Evolutionary conservation across 495 filamentous ascomycete genomes (phyloP).

Genomic region (Tuber indicum): DNA sequence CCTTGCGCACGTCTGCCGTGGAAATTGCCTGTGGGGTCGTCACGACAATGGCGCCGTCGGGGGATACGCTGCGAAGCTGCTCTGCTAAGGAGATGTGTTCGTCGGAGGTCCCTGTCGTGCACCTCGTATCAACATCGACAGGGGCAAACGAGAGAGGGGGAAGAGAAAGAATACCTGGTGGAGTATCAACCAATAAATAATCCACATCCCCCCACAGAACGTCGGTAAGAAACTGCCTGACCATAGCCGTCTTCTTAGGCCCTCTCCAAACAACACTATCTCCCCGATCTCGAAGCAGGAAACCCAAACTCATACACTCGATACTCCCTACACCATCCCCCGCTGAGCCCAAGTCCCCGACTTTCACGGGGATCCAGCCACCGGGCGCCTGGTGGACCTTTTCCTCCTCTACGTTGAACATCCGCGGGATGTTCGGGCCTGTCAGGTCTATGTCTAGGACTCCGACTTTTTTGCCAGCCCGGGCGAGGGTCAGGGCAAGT

Average conservation of each 20-base stretch:
- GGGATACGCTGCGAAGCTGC: slow-evolving; percentile 57
- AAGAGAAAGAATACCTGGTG: slow-evolving; percentile 54
- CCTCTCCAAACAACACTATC: slow-evolving; percentile 96
- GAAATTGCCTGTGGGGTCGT: slow-evolving; percentile 94
- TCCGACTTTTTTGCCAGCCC: slow-evolving; percentile 69
- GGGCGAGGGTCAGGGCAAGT: slow-evolving; percentile 80
- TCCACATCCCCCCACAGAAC: slow-evolving; percentile 85
- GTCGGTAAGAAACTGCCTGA: slow-evolving; percentile 86
- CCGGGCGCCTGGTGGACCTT: slow-evolving; percentile 84
- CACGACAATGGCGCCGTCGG: slow-evolving; percentile 81
- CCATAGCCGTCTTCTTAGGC: slow-evolving; percentile 98
- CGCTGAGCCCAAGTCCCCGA: slow-evolving; percentile 18
- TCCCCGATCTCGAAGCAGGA: slow-evolving; percentile 72
- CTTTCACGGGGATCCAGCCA: slow-evolving; percentile 76
- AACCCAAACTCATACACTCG: slow-evolving; percentile 84
- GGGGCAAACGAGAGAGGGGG: neutral
- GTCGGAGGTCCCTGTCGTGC: slow-evolving; percentile 60
- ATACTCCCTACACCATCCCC: slow-evolving; percentile 40
- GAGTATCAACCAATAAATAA: slow-evolving; percentile 90
- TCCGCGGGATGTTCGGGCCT: slow-evolving; percentile 88
- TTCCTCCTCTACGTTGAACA: slow-evolving; percentile 78
- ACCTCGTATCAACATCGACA: neutral
- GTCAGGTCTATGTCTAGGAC: slow-evolving; percentile 96
- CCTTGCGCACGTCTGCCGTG: slow-evolving; percentile 89
- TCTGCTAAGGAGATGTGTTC: slow-evolving; percentile 95